Evolutionary conservation across 2,329 filamentous ascomycete species (phyloP).

Genomic region (Hymenoscyphus fraxineus): DNA sequence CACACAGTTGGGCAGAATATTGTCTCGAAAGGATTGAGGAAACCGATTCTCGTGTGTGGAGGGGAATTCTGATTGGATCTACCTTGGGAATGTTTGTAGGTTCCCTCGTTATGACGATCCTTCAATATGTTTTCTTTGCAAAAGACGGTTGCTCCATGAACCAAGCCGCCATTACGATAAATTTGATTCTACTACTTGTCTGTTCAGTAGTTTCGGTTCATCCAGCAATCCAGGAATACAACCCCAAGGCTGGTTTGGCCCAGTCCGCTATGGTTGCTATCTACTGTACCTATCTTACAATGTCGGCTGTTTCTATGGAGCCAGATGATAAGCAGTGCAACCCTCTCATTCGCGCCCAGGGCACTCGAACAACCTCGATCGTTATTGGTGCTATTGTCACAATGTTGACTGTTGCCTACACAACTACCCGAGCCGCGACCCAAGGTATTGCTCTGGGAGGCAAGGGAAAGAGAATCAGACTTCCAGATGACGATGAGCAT

Average conservation of each 20-base stretch:
- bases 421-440: conserved; percentile 91
- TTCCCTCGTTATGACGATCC: conserved; percentile 86
- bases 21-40: conserved; percentile 92
- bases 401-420: conserved; percentile 95
- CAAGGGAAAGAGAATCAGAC: conserved; percentile 56
- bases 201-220: conserved; percentile 86
- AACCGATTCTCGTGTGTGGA: conserved; percentile 80
- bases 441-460: conserved; percentile 75
- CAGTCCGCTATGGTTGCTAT: conserved; percentile 96
- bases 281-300: conserved; percentile 97
- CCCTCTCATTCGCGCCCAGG: conserved; percentile 78
- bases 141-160: conserved; percentile 84
- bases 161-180: conserved; percentile 91
- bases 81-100: conserved; percentile 91
- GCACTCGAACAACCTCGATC: conserved; percentile 84
- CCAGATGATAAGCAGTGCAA: conserved; percentile 94
- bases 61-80: conserved; percentile 81
- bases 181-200: conserved; percentile 76
- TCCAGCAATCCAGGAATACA: conserved; percentile 83
- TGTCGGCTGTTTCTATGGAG: conserved; percentile 98
- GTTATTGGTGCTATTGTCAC: conserved; percentile 92
- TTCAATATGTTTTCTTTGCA: conserved; percentile 98
- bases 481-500: conserved; percentile 74
- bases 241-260: conserved; percentile 90
- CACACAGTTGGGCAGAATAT: conserved; percentile 95